phyloP scores from a whole-genome alignment of 148 eudicot genomes.

The Arbutus unedo region DNA sequence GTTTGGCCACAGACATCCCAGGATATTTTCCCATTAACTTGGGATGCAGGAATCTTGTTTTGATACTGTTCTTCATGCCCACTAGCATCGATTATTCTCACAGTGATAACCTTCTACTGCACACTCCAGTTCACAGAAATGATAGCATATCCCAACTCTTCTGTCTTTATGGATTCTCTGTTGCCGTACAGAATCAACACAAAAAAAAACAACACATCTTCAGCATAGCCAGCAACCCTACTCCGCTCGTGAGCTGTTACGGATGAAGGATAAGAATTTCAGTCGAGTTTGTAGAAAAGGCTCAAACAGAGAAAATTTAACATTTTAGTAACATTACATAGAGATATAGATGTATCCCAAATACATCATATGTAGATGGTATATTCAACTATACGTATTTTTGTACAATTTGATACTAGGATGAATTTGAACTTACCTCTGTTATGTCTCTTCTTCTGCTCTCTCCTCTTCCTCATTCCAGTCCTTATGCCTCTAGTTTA shows the following conservation, averaged over 20 bases:
- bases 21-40: slow-evolving; percentile 36
- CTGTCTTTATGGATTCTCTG: slow-evolving; percentile 6
- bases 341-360: neutral
- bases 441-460: neutral
- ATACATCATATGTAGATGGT: neutral
- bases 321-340: neutral
- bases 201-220: slow-evolving; percentile 21
- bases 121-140: slow-evolving; percentile 19
- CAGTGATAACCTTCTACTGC: slow-evolving; percentile 25
- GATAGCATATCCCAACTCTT: slow-evolving; percentile 10
- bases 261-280: neutral
- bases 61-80: slow-evolving; percentile 40
- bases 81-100: slow-evolving; percentile 39
- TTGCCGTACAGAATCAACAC: neutral
- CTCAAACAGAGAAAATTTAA: neutral
- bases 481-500: neutral
- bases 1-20: slow-evolving; percentile 33
- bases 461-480: neutral
- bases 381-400: neutral
- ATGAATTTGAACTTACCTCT: neutral
- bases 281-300: neutral
- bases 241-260: neutral
- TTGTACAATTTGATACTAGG: neutral
- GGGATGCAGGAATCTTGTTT: slow-evolving; percentile 25
- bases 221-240: slow-evolving; percentile 23